Percentiles rank a stretch among this genome's conserved stretches.
Evolutionary conservation across 495 filamentous ascomycete genomes (phyloP).

Genomic region (Penicillium nucicola): DNA sequence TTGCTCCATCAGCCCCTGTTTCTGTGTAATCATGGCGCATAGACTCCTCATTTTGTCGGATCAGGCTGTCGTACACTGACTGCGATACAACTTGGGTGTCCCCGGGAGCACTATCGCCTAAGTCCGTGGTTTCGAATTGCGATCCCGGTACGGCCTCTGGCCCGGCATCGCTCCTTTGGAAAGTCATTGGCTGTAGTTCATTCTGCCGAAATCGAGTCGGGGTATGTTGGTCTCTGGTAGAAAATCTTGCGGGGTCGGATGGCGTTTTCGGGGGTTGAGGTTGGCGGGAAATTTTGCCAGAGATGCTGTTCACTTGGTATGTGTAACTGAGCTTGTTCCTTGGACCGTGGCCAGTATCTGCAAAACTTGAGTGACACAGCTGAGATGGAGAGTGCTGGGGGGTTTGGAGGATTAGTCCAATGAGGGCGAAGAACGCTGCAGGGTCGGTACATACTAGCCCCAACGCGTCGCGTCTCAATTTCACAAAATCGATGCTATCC

Average conservation of each 20-base stretch:
- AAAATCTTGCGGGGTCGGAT: constrained; percentile 5
- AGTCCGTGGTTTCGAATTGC: constrained; percentile 30
- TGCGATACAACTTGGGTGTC: constrained; percentile 55
- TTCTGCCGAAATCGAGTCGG: constrained; percentile 12
- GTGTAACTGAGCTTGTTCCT: not conserved
- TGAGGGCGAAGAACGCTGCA: constrained; percentile 28
- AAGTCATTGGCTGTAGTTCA: constrained; percentile 13
- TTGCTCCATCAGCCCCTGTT: constrained; percentile 27
- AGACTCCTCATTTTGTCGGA: constrained; percentile 33
- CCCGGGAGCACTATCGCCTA: constrained; percentile 31
- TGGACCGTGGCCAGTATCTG: constrained; percentile 7
- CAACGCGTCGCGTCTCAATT: constrained; percentile 49
- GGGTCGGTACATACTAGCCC: constrained; percentile 38
- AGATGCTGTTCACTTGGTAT: not conserved
- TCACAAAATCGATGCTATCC: constrained; percentile 45
- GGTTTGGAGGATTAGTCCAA: constrained; percentile 30
- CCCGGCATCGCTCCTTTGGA: constrained; percentile 3
- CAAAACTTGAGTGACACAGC: constrained; percentile 8
- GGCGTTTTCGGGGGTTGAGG: constrained; percentile 3
- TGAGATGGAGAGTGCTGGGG: constrained; percentile 33
- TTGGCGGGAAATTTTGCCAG: not conserved
- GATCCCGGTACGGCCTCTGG: constrained; percentile 1
- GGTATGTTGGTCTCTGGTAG: not conserved
- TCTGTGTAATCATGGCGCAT: constrained; percentile 19
- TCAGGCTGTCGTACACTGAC: constrained; percentile 48